Evolutionary conservation across 305 asterid species (phyloP).

Genomic region (Fraxinus paxiana): DNA sequence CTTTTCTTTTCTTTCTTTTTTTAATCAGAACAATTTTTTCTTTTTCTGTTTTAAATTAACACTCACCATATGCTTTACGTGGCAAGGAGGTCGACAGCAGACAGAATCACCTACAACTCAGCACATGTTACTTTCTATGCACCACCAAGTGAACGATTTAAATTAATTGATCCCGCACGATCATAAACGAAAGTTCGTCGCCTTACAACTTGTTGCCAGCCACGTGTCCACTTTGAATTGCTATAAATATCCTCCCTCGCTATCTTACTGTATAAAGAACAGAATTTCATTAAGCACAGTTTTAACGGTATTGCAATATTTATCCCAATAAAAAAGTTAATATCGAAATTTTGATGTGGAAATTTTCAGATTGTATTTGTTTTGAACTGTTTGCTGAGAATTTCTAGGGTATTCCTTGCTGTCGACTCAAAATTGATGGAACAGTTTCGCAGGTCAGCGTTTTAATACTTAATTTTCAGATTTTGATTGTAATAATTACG

Average conservation of each 20-base stretch:
- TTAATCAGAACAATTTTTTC: background rate
- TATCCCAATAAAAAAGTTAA: background rate
- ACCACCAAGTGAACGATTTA: slow-evolving; percentile 21
- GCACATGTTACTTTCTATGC: slow-evolving; percentile 23
- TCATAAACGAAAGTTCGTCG: slow-evolving; percentile 12
- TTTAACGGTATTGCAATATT: background rate
- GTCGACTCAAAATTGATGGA: background rate
- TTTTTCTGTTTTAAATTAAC: background rate
- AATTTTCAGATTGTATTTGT: background rate
- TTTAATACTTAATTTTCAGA: background rate
- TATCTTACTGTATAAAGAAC: slow-evolving; percentile 10
- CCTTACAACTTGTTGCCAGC: slow-evolving; percentile 34
- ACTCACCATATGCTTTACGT: slow-evolving; percentile 21
- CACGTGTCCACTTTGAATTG: slow-evolving; percentile 30
- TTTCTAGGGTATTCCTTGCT: slow-evolving; percentile 13
- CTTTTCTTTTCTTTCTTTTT: background rate
- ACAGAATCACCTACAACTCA: slow-evolving; percentile 34
- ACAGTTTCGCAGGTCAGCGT: slow-evolving; percentile 30
- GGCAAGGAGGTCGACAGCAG: slow-evolving; percentile 17
- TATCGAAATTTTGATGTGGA: background rate
- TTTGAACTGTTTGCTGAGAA: background rate
- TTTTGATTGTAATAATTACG: background rate
- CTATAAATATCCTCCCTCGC: slow-evolving; percentile 17
- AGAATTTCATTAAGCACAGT: background rate
- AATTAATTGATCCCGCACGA: slow-evolving; percentile 16